Base-by-base conservation (phyloP, 2,329 filamentous ascomycete genomes). In the Ceratocystiopsis sp. region DNA sequence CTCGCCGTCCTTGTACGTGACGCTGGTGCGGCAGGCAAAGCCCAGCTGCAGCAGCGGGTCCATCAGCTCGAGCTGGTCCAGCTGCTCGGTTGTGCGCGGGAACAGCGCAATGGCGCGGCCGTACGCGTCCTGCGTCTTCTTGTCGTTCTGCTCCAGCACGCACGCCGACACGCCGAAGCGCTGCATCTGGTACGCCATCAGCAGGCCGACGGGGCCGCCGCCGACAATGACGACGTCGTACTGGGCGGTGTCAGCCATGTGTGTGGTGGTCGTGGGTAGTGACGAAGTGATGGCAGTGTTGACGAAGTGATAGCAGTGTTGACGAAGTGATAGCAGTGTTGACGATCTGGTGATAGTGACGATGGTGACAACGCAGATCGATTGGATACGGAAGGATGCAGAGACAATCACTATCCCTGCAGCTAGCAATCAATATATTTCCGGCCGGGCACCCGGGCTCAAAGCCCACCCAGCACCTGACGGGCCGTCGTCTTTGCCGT, bases 31-130 rank as follows among this genome's bases (percentile, higher is more conserved):
- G 44, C 67, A 69, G 1, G 67, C 66, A 50, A 73, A 71, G 46
- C 68, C 69, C 42, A 66, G 57, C 53, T 72, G 69, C 4, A 67
- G 59, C 35, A 73, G 60, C 9, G 62, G 56, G 21, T 71, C 66
- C 2, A 62, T 61, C 9, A 73, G 59, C 19, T 60, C 63, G 2
- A 73, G 58, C 46, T 71, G 67, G 42, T 70, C 66, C 1, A 74
- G 61, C 54, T 71, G 64, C 53, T 73, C 69, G 37, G 58, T 59
- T 7, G 63, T 66, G 1, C 69, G 59, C 2, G 68, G 66, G 45
- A 65, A 73, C 3, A 73, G 61, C 0, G 69, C 69, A 46, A 71
- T 69, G 13, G 69, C 69, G 9, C 69, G 63, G 15, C 69, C 69
- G 53, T 68, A 71, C n/a, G 62, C 54, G 45, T 69, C 66, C 51